Evolutionary conservation across 2,329 filamentous ascomycete species (phyloP).

Genomic region (Microsporum audouinii): DNA sequence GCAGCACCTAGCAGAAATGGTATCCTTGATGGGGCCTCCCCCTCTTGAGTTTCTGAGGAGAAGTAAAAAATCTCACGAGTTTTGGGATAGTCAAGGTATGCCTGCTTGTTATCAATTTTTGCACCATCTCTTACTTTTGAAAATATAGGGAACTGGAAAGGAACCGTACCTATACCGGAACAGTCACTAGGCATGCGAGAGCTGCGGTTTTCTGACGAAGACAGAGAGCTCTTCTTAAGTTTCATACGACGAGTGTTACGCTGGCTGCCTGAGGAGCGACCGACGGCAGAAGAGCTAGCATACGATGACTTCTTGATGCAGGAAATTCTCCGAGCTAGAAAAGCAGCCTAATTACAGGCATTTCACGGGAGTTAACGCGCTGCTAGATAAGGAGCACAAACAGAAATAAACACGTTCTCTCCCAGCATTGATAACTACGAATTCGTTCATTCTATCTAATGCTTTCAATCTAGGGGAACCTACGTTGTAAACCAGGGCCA

Average conservation of each 20-base stretch:
- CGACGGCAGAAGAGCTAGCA: slow-evolving; percentile 12
- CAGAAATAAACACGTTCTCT: neutral
- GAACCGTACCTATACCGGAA: slow-evolving; percentile 10
- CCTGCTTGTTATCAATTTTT: slow-evolving; percentile 2
- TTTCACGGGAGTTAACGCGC: no score
- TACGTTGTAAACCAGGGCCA: no score
- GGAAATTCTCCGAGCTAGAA: neutral
- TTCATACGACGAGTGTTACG: slow-evolving; percentile 14
- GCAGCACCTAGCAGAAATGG: slow-evolving; percentile 19
- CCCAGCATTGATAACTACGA: neutral
- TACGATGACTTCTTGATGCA: slow-evolving; percentile 11
- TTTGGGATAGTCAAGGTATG: slow-evolving; percentile 19
- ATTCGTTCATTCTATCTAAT: no score
- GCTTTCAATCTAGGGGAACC: no score
- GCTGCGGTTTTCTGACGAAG: slow-evolving; percentile 14
- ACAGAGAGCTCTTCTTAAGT: slow-evolving; percentile 17
- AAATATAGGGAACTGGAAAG: slow-evolving; percentile 8
- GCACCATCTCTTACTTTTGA: neutral
- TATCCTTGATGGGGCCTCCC: slow-evolving; percentile 14
- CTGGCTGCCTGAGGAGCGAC: slow-evolving; percentile 17
- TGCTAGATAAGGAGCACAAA: neutral
- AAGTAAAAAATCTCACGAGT: slow-evolving; percentile 15
- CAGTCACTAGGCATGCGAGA: slow-evolving; percentile 1
- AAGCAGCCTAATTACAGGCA: neutral
- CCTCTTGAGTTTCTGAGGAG: slow-evolving; percentile 14